Evolutionary conservation across 768 basidiomycete species (phyloP).

Genomic region (Boletus sensibilis): DNA sequence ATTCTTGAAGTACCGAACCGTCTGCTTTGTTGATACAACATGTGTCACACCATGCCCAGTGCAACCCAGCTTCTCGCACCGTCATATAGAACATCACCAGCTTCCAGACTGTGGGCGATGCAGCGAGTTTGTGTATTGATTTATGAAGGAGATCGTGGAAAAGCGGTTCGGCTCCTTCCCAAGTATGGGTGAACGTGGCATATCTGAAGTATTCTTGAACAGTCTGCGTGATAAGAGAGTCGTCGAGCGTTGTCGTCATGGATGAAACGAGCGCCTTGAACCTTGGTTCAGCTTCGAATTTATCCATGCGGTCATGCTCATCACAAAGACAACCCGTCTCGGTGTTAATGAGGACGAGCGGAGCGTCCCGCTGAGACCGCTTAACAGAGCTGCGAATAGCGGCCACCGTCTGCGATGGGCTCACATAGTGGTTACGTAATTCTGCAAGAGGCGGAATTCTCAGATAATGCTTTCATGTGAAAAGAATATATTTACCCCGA

Average conservation of each 20-base stretch:
- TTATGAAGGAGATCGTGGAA: neutral
- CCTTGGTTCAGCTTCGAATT: too few species aligned
- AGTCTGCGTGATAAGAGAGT: too few species aligned
- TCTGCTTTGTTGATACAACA: neutral
- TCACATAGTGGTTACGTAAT: too few species aligned
- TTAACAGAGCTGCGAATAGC: neutral
- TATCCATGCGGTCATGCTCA: too few species aligned
- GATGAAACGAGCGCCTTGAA: neutral
- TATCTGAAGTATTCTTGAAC: too few species aligned
- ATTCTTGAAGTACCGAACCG: neutral
- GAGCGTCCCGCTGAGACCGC: neutral
- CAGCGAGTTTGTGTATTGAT: neutral
- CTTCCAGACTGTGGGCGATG: neutral
- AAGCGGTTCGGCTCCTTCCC: neutral
- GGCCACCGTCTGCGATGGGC: too few species aligned
- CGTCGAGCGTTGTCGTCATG: too few species aligned
- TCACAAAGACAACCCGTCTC: neutral
- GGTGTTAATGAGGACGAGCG: neutral
- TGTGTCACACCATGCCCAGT: neutral
- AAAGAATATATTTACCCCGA: too few species aligned
- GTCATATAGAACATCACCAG: neutral
- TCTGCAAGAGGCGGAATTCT: too few species aligned
- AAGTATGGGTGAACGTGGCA: neutral
- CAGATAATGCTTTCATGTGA: too few species aligned
- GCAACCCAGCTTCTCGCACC: neutral